A percentile compares a stretch with the other conserved stretches of the same genome.
phyloP scores from a whole-genome alignment of 202 grass and related monocot species.

The Setaria italica region DNA sequence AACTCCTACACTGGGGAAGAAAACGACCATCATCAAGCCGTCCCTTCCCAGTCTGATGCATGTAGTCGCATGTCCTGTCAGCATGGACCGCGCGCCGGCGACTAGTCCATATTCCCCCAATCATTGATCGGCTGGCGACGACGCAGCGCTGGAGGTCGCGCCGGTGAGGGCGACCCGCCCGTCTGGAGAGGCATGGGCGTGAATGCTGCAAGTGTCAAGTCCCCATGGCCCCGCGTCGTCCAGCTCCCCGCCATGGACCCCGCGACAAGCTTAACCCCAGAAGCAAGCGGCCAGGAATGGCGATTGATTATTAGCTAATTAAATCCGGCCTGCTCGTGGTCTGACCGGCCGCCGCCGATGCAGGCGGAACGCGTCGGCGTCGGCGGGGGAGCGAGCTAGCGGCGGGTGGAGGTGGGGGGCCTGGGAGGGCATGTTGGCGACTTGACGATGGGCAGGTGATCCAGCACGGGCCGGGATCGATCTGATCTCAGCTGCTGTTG shows the following conservation, averaged over 20 bases:
- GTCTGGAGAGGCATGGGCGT: conserved; percentile 31
- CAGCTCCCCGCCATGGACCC: neutral
- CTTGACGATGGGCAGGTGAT: neutral
- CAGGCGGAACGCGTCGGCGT: conserved; percentile 14
- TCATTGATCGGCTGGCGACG: conserved; percentile 30
- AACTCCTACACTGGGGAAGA: neutral
- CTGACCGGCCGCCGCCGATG: conserved; percentile 19
- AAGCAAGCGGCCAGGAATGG: conserved; percentile 8
- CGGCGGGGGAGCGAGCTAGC: neutral
- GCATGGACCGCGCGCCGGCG: neutral
- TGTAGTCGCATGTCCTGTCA: neutral
- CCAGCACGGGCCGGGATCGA: neutral
- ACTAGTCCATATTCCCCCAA: conserved; percentile 28
- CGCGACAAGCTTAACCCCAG: neutral
- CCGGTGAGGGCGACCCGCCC: neutral
- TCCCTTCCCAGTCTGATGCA: neutral
- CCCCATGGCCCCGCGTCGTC: neutral
- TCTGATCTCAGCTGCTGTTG: neutral
- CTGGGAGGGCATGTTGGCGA: neutral
- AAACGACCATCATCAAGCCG: neutral
- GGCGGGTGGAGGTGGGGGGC: neutral
- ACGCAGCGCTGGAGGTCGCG: conserved; percentile 7
- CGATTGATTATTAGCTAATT: neutral
- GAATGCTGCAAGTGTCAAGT: conserved; percentile 15
- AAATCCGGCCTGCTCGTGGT: neutral